Conservation (phyloP, 768 basidiomycete genomes). For the Mycena alexandri region DNA sequence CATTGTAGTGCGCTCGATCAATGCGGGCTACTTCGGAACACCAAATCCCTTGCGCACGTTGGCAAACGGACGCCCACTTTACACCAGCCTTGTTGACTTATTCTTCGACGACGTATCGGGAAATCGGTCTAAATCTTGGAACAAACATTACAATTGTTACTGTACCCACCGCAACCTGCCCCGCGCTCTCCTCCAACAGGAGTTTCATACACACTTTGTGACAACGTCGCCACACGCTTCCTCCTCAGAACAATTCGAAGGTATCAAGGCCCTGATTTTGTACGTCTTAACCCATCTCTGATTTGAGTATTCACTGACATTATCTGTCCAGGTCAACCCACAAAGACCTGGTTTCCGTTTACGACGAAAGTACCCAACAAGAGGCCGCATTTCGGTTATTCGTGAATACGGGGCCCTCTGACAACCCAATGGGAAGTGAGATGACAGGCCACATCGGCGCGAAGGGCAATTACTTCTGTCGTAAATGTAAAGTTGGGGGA, state of each 20-base stretch:
- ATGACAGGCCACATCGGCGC: conserved; percentile 54
- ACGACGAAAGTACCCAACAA: conserved; percentile 40
- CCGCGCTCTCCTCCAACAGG: conserved; percentile 49
- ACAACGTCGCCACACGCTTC: conserved; percentile 54
- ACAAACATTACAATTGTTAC: conserved; percentile 59
- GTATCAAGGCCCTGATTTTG: conserved; percentile 47
- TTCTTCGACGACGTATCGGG: conserved; percentile 60
- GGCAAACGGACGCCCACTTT: conserved; percentile 48
- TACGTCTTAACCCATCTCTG: too few relatives aligned
- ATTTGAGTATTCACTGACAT: too few relatives aligned
- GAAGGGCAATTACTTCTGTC: conserved; percentile 55
- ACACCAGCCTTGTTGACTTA: conserved; percentile 42
- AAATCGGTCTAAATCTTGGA: conserved; percentile 59
- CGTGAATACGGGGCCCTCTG: conserved; percentile 46
- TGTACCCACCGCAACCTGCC: conserved; percentile 53
- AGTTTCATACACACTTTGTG: conserved; percentile 53
- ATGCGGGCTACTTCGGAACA: conserved; percentile 40
- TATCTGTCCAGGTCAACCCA: not conserved
- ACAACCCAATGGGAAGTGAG: conserved; percentile 57
- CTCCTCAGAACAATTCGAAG: conserved; percentile 53
- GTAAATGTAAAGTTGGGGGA: too few relatives aligned
- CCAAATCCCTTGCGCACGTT: conserved; percentile 48
- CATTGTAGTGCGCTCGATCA: too few relatives aligned
- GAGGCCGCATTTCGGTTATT: conserved; percentile 44
- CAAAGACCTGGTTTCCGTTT: conserved; percentile 45